A percentile compares a stretch with the other conserved stretches of the same genome.
Conservation (phyloP, 768 basidiomycete genomes). For the Suillus decipiens region DNA sequence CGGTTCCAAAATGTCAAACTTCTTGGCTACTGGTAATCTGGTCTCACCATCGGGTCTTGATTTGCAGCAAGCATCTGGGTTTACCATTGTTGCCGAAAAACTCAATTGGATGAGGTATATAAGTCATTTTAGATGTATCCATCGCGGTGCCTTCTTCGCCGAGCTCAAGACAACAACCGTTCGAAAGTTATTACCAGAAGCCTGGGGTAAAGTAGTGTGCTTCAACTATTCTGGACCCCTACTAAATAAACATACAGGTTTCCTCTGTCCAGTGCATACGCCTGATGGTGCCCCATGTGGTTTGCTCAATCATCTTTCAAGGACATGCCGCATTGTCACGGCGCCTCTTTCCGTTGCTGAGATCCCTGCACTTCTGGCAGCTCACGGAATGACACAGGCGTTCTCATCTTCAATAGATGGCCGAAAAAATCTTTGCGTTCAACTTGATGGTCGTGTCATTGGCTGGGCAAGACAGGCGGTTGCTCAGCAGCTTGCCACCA, state of each 20-base stretch:
- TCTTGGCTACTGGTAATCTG: constrained; percentile 96
- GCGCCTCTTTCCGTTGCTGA: constrained; percentile 70
- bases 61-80: constrained; percentile 96
- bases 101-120: constrained; percentile 99
- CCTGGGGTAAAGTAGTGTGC: constrained; percentile 73
- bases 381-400: constrained; percentile 93
- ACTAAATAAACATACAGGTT: constrained; percentile 53
- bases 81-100: constrained; percentile 98
- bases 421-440: constrained; percentile 78
- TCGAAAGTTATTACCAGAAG: constrained; percentile 93
- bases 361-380: constrained; percentile 77
- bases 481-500: constrained; percentile 78
- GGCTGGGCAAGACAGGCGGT: constrained; percentile 85
- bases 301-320: constrained; percentile 93
- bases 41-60: constrained; percentile 94
- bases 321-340: constrained; percentile 91
- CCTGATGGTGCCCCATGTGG: constrained; percentile 98
- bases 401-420: constrained; percentile 84
- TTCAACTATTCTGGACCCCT: constrained; percentile 4
- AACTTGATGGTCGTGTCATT: constrained; percentile 93
- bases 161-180: constrained; percentile 98
- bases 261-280: constrained; percentile 97
- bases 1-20: constrained; percentile 86
- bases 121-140: constrained; percentile 96
- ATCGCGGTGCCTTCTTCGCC: constrained; percentile 98